Evolutionary conservation across 768 basidiomycete species (phyloP).

Genomic region (Leccinum obscurum): DNA sequence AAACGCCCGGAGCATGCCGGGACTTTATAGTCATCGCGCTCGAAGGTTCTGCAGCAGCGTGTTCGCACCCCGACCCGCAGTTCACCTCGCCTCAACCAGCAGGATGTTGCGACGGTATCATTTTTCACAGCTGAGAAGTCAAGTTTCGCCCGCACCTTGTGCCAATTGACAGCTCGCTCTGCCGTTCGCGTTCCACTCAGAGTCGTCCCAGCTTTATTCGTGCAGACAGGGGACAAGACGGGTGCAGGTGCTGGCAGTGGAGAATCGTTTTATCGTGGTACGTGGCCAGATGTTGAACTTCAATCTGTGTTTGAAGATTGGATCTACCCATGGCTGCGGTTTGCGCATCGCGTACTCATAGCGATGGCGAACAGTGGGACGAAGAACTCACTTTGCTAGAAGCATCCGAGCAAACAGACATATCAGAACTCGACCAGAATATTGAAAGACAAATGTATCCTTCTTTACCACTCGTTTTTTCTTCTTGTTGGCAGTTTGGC

Average conservation of each 20-base stretch:
- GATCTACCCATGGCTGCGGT: constrained; percentile 90
- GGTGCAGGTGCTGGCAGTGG: constrained; percentile 84
- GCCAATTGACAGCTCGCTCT: not conserved
- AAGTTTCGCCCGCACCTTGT: not conserved
- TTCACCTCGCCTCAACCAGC: constrained; percentile 10
- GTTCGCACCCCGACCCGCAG: not conserved
- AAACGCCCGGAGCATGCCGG: constrained; percentile 92
- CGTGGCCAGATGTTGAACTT: constrained; percentile 12
- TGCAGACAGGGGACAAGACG: constrained; percentile 95
- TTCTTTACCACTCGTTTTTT: too few relatives aligned
- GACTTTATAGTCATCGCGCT: constrained; percentile 87
- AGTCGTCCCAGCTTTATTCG: constrained; percentile 88
- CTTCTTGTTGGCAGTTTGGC: too few relatives aligned
- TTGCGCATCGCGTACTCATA: constrained; percentile 85
- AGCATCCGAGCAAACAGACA: not conserved
- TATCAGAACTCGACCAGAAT: constrained; percentile 43
- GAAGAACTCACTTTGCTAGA: constrained; percentile 55
- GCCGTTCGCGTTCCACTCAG: constrained; percentile 33
- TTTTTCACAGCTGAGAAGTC: constrained; percentile 81
- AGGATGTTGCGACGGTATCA: constrained; percentile 96
- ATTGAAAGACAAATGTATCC: constrained; percentile 7
- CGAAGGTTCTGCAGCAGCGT: constrained; percentile 58
- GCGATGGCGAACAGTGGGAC: constrained; percentile 91
- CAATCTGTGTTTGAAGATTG: constrained; percentile 74
- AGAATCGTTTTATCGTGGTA: constrained; percentile 93